A percentile compares a stretch with the other conserved stretches of the same genome.
phyloP scores from a whole-genome alignment of 352 stramenopile genomes.

The Phytopythium cucurbitacearum region DNA sequence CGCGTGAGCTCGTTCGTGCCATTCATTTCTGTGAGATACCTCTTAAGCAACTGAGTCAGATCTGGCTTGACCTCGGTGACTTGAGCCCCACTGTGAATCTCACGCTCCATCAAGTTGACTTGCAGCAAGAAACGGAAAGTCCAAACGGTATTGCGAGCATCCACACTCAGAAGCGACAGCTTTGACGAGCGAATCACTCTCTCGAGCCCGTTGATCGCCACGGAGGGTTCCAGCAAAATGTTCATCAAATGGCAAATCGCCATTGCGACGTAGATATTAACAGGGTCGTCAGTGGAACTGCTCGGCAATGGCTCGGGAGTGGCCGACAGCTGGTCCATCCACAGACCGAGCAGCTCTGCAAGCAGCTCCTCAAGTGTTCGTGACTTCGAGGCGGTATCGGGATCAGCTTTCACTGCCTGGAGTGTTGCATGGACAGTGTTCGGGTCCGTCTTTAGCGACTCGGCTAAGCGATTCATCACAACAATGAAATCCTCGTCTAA shows the following conservation, averaged over 20 bases:
- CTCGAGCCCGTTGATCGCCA: constrained; percentile 35
- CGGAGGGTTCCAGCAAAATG: constrained; percentile 23
- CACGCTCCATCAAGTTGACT: constrained; percentile 18
- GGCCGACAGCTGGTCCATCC: constrained; percentile 33
- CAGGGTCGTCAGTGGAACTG: background rate
- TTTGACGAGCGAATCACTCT: constrained; percentile 28
- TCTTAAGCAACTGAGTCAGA: constrained; percentile 28
- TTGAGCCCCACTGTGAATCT: background rate
- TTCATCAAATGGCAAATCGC: constrained; percentile 46
- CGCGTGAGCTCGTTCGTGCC: constrained; percentile 24
- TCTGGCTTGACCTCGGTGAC: background rate
- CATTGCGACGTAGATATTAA: constrained; percentile 36
- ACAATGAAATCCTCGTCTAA: constrained; percentile 26
- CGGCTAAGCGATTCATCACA: constrained; percentile 25
- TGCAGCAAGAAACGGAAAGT: constrained; percentile 42
- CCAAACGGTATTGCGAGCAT: constrained; percentile 38
- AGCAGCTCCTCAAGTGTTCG: constrained; percentile 28
- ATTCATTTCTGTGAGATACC: constrained; percentile 40
- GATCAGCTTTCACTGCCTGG: constrained; percentile 19
- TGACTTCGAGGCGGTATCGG: constrained; percentile 25
- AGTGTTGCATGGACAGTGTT: constrained; percentile 20
- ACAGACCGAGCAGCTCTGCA: constrained; percentile 23
- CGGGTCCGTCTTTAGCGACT: constrained; percentile 15
- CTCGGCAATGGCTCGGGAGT: background rate
- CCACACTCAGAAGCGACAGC: constrained; percentile 19